These are phyloP conservation scores for Yamadazyma membranifaciens DNA, from an alignment of 1,139 yeast genomes.

Conservation along the genomic window DNA sequence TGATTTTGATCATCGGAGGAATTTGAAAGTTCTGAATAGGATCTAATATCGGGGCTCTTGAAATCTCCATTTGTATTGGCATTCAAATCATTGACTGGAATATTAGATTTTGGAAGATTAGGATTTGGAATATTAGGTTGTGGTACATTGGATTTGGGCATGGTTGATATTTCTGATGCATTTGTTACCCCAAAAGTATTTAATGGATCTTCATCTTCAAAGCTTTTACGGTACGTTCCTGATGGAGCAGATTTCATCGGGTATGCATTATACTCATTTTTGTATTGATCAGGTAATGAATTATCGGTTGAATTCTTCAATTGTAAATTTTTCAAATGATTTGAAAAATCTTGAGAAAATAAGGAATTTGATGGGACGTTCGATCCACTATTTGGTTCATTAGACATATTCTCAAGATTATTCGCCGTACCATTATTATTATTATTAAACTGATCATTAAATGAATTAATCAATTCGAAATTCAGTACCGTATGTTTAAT, in stretches of 20 bases:
- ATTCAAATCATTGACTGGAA: not conserved
- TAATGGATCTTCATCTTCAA: not conserved
- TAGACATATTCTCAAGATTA: not conserved
- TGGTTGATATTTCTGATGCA: not conserved
- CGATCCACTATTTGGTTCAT: not conserved
- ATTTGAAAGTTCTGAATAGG: constrained; percentile 9
- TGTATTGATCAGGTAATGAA: not conserved
- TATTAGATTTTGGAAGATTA: not conserved
- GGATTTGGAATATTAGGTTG: not conserved
- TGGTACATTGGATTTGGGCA: not conserved
- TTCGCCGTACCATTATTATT: not conserved
- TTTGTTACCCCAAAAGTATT: not conserved
- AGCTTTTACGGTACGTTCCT: not conserved
- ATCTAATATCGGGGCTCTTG: constrained; percentile 3
- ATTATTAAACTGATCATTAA: constrained; percentile 9
- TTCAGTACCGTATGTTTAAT: constrained; percentile 31
- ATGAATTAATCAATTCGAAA: constrained; percentile 36
- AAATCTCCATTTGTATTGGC: not conserved
- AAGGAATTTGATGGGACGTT: constrained; percentile 5
- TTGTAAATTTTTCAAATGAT: constrained; percentile 2
- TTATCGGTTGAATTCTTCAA: not conserved
- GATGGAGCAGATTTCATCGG: constrained; percentile 2
- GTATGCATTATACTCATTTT: constrained; percentile 2
- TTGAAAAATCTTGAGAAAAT: constrained; percentile 6
- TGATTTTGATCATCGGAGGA: constrained; percentile 16